Base-by-base conservation (phyloP, 2,329 filamentous ascomycete genomes). In the Bipolaris victoriae region DNA sequence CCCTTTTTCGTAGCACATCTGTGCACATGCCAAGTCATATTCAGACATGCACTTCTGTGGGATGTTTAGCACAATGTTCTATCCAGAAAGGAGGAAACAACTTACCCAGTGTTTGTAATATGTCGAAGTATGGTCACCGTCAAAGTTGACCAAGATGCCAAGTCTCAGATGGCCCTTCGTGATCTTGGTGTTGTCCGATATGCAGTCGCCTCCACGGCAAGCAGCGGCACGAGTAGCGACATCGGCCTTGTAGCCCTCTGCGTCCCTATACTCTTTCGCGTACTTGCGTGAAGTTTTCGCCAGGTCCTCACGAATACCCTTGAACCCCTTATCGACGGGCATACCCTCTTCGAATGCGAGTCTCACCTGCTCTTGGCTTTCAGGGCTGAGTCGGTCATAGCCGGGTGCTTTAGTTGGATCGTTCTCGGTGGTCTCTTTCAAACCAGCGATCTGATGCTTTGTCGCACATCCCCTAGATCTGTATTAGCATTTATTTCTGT, bases 321-420 rank as follows among this genome's bases (percentile, higher is more conserved):
- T 94, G 85, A 91, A 97, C 65, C 96, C 92, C 51, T 90, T 88
- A 39, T 90, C 83, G 64, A 89, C 88, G 68, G 97, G 88, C 66
- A 91, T 89, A 18, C 90, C 91, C 69, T 91, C 82, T 51, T 84
- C 82, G 37, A 97, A 76, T 44, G 89, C 90, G 31, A 84, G 83
- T 50, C 83, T 82, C 57, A 97, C 81, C 79, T 95, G 96, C 37
- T 85, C 86, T 75, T 92, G 86, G 2, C 87, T 68, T 3, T 91
- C 88, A 0, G 82, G 77, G 37, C 87, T 79, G 1, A 96, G 77
- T 60, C 92, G 90, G 13, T 93, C 90, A 63, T 85, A 94, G 54
- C 91, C 91, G 68, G 96, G 90, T 55, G 96, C 81, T 51, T 83
- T 78, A 43, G 89, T 84, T 66, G 85, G 84, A 52, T 91, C 83